phyloP scores from a whole-genome alignment of 345 rosid genomes.

The Geranium brycei region DNA sequence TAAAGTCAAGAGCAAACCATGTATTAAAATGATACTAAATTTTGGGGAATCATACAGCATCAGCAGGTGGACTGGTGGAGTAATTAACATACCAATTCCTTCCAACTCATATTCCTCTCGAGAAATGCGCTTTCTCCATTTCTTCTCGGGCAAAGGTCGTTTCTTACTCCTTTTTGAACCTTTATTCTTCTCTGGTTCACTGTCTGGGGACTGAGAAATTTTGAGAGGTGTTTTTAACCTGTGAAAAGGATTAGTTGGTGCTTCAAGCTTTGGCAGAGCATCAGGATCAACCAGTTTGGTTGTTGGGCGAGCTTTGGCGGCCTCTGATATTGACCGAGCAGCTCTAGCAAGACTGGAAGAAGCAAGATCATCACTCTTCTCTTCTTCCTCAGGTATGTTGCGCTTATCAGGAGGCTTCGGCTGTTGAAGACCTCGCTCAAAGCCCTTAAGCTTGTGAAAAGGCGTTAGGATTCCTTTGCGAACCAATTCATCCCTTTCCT shows the following conservation, averaged over 20 bases:
- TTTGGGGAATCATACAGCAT: conserved; percentile 1
- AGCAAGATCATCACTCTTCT: conserved; percentile 24
- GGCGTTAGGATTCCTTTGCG: conserved; percentile 94
- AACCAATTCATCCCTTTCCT: conserved; percentile 96
- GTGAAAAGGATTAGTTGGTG: conserved; percentile 60
- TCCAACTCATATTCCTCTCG: conserved; percentile 39
- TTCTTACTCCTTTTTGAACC: conserved; percentile 32
- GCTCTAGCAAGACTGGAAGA: conserved; percentile 49
- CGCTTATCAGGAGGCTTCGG: conserved; percentile 33
- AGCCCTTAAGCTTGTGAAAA: conserved; percentile 84
- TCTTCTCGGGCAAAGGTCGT: conserved; percentile 79
- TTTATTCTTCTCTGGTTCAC: conserved; percentile 33
- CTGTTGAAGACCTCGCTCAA: conserved; percentile 72
- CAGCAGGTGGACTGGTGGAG: conserved; percentile 3
- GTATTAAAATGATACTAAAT: background rate
- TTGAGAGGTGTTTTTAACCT: conserved; percentile 47
- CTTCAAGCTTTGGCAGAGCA: conserved; percentile 70
- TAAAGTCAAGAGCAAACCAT: background rate
- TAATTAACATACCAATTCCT: conserved; percentile 38
- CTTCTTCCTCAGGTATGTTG: conserved; percentile 30
- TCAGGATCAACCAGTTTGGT: conserved; percentile 73
- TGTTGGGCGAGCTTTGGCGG: conserved; percentile 71
- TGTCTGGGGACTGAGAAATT: conserved; percentile 30
- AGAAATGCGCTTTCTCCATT: conserved; percentile 65
- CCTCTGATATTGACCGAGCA: conserved; percentile 45